Conservation (phyloP, 257 asterid species). For the Ehretia macrophylla region DNA sequence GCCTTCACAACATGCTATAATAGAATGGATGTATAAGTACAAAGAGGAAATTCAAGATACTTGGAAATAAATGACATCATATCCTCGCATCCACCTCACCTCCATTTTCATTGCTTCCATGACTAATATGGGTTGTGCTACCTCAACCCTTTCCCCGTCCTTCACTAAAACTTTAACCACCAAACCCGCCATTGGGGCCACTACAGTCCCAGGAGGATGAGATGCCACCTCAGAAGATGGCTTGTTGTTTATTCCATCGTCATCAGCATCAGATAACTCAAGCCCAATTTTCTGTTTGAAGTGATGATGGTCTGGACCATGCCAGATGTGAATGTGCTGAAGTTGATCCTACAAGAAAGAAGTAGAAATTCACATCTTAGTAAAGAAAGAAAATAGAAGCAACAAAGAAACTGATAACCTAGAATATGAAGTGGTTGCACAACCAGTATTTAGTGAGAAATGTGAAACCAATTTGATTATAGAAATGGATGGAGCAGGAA, state of each 20-base stretch:
- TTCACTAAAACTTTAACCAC: slow-evolving; percentile 77
- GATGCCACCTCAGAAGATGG: slow-evolving; percentile 49
- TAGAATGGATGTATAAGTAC: slow-evolving; percentile 8
- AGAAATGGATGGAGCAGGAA: too few relatives aligned
- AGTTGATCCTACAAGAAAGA: slow-evolving; percentile 54
- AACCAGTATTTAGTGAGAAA: not conserved
- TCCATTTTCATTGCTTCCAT: slow-evolving; percentile 99
- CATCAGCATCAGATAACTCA: slow-evolving; percentile 38
- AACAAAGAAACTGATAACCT: not conserved
- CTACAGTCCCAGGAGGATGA: slow-evolving; percentile 74
- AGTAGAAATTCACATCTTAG: not conserved
- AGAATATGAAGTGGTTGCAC: not conserved
- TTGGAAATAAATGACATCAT: slow-evolving; percentile 9
- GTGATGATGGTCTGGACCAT: slow-evolving; percentile 62
- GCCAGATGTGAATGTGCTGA: slow-evolving; percentile 90
- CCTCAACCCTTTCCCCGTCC: slow-evolving; percentile 60
- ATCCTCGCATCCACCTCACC: slow-evolving; percentile 33
- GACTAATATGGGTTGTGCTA: slow-evolving; percentile 77
- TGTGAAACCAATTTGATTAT: not conserved
- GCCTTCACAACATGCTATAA: slow-evolving; percentile 93
- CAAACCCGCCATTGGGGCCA: slow-evolving; percentile 96
- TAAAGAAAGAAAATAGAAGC: not conserved
- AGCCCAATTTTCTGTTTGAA: slow-evolving; percentile 54
- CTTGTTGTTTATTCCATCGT: slow-evolving; percentile 46
- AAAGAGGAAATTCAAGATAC: slow-evolving; percentile 4